Conservation (phyloP, 768 basidiomycete genomes). For the Infundibulicybe gibba region DNA sequence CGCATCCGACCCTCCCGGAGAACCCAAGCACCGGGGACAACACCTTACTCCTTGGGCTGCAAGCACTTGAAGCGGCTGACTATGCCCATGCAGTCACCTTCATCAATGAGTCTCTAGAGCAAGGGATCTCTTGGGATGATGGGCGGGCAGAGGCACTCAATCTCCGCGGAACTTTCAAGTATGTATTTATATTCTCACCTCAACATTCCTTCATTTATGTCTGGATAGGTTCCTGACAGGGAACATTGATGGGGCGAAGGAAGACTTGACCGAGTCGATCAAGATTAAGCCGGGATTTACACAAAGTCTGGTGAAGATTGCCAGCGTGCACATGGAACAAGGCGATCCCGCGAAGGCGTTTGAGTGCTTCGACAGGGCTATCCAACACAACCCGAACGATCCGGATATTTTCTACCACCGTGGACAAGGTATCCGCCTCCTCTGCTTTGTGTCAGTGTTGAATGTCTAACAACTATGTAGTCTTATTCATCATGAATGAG, state of each 20-base stretch:
- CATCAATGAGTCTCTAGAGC: constrained; percentile 81
- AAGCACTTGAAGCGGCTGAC: constrained; percentile 82
- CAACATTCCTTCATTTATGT: background rate
- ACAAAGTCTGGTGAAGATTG: constrained; percentile 94
- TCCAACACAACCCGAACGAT: constrained; percentile 76
- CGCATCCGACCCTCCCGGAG: constrained; percentile 70
- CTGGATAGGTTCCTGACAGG: constrained; percentile 76
- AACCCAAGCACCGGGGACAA: constrained; percentile 76
- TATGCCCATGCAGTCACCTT: constrained; percentile 79
- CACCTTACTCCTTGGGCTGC: constrained; percentile 74
- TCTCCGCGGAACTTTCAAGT: constrained; percentile 96
- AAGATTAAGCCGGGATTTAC: constrained; percentile 65
- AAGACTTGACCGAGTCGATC: constrained; percentile 77
- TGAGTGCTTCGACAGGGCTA: constrained; percentile 88
- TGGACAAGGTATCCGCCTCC: constrained; percentile 70
- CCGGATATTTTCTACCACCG: constrained; percentile 99
- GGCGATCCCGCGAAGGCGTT: constrained; percentile 79
- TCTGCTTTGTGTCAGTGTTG: background rate
- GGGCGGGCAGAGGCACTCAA: constrained; percentile 89
- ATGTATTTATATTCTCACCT: constrained; percentile 17
- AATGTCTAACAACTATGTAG: constrained; percentile 29
- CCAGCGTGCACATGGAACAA: constrained; percentile 96
- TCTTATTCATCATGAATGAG: constrained; percentile 93
- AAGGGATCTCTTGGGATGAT: constrained; percentile 73
- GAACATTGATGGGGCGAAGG: constrained; percentile 78